Evolutionary conservation across 1,284 basidiomycete genomes (phyloP), one percentile per base, ranked within the genome.

Genomic region (Volvariella surrecta): DNA sequence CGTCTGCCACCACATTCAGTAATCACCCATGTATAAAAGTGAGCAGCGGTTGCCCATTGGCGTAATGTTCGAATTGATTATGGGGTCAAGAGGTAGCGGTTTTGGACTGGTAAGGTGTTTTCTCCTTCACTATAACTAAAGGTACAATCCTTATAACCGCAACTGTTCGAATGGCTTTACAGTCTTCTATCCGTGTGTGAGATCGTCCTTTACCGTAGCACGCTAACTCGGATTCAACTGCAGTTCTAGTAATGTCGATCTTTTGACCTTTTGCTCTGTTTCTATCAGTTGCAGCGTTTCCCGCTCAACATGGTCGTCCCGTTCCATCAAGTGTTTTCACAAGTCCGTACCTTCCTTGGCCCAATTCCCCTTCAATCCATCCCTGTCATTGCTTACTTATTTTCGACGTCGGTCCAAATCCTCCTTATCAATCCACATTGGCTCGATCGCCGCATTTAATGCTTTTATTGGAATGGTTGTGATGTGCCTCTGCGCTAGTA

Each of bases 221-320:
- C 11, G 11, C 24, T 11, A 6, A 28, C 11, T 11, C 11, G 11
- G 11, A 6, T 6, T 6, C 6, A 6, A 11, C n/a, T n/a, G 10
- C 17, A 74, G 72, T 77, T 40, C 74, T 77, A 48, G 70, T 67
- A n/a, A 59, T 73, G 18, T 72, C 68, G 16, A 58, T 77, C 46
- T 76, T 77, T 54, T 77, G 16, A 58, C 78, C 46, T 76, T 77
- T 54, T 77, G 75, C 46, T 67, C 71, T 32, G 71, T 77, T 40
- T 77, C 77, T 16, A 74, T 81, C 48, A 70, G 76, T 45, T 80
- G 78, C 39, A 79, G 77, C 2, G 73, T 77, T 9, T 82, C 79
- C 1, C 71, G 84, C 15, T 78, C 82, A 54, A 77, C 76, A 1
- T 81, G 79, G 65, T 75, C 77, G 30, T 85, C 16, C 81, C 80